Percentiles rank a stretch among this genome's conserved stretches.
Conservation (phyloP, 208 protist genomes). For the Lotmaria passim region DNA sequence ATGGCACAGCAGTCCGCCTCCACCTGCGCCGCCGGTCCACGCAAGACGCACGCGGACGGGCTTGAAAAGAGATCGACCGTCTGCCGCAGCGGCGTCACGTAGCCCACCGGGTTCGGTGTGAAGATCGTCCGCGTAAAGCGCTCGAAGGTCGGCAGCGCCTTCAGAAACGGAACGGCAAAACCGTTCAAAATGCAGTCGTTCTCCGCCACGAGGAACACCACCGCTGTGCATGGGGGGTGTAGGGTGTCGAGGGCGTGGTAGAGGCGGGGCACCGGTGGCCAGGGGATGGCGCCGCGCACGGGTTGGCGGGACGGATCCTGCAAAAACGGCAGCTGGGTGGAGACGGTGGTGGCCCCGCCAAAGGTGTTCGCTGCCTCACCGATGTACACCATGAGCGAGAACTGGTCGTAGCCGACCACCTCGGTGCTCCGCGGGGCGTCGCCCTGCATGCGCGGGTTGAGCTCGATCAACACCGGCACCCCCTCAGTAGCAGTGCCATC, state of each 20-base stretch:
- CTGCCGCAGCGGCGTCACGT: slow-evolving; percentile 38
- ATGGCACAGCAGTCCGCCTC: slow-evolving; percentile 42
- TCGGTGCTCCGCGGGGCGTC: slow-evolving; percentile 69
- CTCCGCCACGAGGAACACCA: slow-evolving; percentile 66
- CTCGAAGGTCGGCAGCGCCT: slow-evolving; percentile 55
- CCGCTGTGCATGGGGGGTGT: slow-evolving; percentile 29
- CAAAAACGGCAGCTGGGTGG: slow-evolving; percentile 24
- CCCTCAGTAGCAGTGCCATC: neutral
- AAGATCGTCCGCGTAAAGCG: slow-evolving; percentile 65
- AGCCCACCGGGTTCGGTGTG: slow-evolving; percentile 31
- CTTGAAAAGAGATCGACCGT: slow-evolving; percentile 83
- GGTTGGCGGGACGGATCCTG: neutral
- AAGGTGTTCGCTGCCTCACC: slow-evolving; percentile 51
- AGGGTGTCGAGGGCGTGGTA: slow-evolving; percentile 39
- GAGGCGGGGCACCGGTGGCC: slow-evolving; percentile 73
- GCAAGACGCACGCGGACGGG: slow-evolving; percentile 70
- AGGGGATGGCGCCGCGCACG: slow-evolving; percentile 45
- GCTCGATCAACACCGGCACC: slow-evolving; percentile 85
- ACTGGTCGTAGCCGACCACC: slow-evolving; percentile 84
- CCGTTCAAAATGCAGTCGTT: slow-evolving; percentile 55
- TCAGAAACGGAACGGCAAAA: slow-evolving; percentile 35
- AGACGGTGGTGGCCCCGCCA: slow-evolving; percentile 34
- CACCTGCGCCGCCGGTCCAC: slow-evolving; percentile 48
- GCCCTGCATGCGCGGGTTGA: slow-evolving; percentile 87
- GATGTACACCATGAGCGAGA: slow-evolving; percentile 77